These are phyloP conservation scores for Aphanocladium album DNA, from an alignment of 2,329 filamentous ascomycete genomes.

Conservation along the genomic window DNA sequence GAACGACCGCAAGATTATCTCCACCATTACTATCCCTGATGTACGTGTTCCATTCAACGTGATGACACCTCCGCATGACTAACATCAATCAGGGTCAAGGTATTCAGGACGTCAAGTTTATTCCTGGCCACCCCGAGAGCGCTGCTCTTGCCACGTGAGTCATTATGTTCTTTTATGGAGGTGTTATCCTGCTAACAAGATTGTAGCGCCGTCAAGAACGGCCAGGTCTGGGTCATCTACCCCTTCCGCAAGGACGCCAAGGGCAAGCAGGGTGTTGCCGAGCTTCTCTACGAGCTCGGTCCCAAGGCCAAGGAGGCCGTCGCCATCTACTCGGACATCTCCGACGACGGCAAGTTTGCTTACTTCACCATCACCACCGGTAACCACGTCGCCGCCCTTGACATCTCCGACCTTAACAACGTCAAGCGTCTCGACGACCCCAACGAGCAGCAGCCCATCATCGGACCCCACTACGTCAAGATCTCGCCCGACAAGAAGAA, in stretches of 20 bases:
- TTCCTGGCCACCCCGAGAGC: slow-evolving; percentile 52
- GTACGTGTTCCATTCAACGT: slow-evolving; percentile 25
- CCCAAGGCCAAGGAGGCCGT: slow-evolving; percentile 49
- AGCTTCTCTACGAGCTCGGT: slow-evolving; percentile 55
- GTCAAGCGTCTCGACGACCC: slow-evolving; percentile 58
- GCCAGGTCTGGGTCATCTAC: slow-evolving; percentile 62
- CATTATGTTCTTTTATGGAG: no score
- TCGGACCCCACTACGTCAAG: slow-evolving; percentile 61
- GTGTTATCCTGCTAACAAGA: neutral
- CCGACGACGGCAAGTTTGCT: slow-evolving; percentile 50
- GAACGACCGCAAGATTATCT: slow-evolving; percentile 47
- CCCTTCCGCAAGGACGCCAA: slow-evolving; percentile 50
- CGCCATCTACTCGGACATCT: slow-evolving; percentile 58
- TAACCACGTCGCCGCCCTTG: slow-evolving; percentile 57
- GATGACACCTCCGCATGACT: neutral
- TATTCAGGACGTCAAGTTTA: slow-evolving; percentile 63
- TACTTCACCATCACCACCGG: slow-evolving; percentile 58
- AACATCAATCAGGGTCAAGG: slow-evolving; percentile 39
- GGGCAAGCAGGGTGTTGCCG: slow-evolving; percentile 52
- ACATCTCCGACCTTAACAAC: slow-evolving; percentile 56
- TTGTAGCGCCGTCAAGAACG: slow-evolving; percentile 47
- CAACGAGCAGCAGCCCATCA: slow-evolving; percentile 51
- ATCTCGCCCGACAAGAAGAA: slow-evolving; percentile 60
- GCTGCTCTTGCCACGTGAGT: slow-evolving; percentile 51
- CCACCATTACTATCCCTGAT: slow-evolving; percentile 55